Base-by-base conservation (phyloP, 805 yeast species). In the Candida krabiensis region DNA sequence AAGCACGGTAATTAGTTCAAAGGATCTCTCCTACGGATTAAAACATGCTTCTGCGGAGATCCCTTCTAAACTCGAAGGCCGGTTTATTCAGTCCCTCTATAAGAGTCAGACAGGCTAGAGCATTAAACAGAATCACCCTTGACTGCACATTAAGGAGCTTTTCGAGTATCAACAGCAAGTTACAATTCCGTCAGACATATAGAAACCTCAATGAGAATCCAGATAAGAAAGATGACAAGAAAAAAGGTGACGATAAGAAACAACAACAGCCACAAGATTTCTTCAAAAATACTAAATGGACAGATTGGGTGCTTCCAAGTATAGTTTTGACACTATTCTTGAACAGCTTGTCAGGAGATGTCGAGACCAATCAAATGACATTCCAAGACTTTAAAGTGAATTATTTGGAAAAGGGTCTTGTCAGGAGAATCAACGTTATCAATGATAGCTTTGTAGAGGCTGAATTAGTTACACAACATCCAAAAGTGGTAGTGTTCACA, bases 341-440 rank as follows among this genome's bases (percentile, higher is more conserved):
- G n/a, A 44, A 49, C 23, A 44, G 49, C 15, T 28, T 41, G 7
- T 16, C 44, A 2, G 43, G 45, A 4, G 42, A 37, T 8, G 33
- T 43, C 5, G 59, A 49, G 25, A 35, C 44, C 12, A 47, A 53
- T 30, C 59, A 86, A 55, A 70, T 91, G 42, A 80, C 96, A 2
- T 93, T 89, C 83, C 98, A 93, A 66, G 96, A 91, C 56, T 91
- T 93, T 67, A 75, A 87, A 28, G 69, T 81, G 4, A 71, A 80
- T 32, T 82, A 81, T 53, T 70, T 93, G 43, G 86, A 83, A 45
- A 85, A 80, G 52, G 89, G 89, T 4, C 71, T 79, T 29, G 99
- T 93, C 11, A 72, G 79, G 32, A 78, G 75, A 47, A 69, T 93
- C 36, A 63, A 79, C 14, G 90, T 93, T 6, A 79, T 87, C 21